Conservation (phyloP, 2,329 filamentous ascomycete genomes). For the Talaromyces sp. region DNA sequence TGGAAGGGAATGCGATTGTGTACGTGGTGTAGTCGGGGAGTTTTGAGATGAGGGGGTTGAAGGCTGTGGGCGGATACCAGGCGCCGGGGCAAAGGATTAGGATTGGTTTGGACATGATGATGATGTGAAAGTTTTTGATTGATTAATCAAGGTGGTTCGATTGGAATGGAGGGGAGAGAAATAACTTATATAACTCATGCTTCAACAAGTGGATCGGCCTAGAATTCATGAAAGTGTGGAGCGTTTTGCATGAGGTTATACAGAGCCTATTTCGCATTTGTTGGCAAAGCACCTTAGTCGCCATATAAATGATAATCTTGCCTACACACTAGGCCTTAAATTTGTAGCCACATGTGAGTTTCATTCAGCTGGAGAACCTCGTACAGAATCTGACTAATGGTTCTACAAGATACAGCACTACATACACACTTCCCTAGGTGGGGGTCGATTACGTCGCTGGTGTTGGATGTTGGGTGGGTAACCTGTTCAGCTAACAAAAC, state of each 20-base stretch:
- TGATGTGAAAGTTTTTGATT: no score
- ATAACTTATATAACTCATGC: not conserved
- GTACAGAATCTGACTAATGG: not conserved
- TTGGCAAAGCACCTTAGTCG: no score
- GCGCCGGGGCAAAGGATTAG: conserved; percentile 32
- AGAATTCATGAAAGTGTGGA: no score
- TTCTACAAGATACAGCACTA: not conserved
- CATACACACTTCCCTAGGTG: not conserved
- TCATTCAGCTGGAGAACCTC: not conserved
- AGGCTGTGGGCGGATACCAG: conserved; percentile 32
- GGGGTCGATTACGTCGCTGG: no score
- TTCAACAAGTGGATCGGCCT: not conserved
- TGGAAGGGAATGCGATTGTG: conserved; percentile 29
- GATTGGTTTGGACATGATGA: conserved; percentile 25
- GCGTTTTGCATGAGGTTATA: not conserved
- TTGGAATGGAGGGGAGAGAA: not conserved
- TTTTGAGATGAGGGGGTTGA: conserved; percentile 26
- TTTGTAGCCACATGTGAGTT: not conserved
- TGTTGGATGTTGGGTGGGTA: not conserved
- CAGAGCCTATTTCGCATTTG: no score
- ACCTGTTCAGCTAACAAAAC: not conserved
- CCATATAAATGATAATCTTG: no score
- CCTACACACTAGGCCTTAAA: not conserved
- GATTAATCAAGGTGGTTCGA: no score
- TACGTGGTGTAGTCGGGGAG: conserved; percentile 25